phyloP scores from a whole-genome alignment of 148 eudicot species.

The Silene uniflora region DNA sequence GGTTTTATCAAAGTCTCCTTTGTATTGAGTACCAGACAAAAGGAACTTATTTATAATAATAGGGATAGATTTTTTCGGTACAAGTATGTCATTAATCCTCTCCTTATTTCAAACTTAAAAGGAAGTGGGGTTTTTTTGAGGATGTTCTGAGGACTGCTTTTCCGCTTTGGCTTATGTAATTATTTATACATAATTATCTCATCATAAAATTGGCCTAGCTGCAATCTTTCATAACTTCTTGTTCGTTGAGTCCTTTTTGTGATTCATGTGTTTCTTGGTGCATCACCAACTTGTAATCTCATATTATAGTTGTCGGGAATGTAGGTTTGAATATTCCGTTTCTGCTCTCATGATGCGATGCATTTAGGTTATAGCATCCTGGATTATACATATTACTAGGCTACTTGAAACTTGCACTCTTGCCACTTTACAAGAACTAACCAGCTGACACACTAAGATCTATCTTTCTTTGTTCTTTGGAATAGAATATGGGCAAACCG shows the following conservation, averaged over 20 bases:
- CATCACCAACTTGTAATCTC: neutral
- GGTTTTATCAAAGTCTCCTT: no score
- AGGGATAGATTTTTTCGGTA: no score
- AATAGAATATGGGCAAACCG: conserved; percentile 79
- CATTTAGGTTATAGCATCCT: neutral
- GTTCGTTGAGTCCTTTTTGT: neutral
- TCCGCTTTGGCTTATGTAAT: neutral
- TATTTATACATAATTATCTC: neutral
- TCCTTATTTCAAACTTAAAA: neutral
- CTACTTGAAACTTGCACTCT: neutral
- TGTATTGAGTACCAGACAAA: no score
- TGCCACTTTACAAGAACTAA: neutral
- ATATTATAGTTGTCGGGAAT: neutral
- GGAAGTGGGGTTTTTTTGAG: neutral
- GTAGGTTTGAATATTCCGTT: neutral
- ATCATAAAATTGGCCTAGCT: neutral
- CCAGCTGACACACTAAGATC: neutral
- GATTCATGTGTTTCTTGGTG: neutral
- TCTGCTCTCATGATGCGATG: neutral
- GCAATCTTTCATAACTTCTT: neutral
- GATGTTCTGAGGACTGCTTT: neutral
- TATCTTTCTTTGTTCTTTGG: conserved; percentile 1
- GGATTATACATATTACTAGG: neutral
- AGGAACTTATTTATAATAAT: no score
- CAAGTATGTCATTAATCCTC: no score